phyloP scores from a whole-genome alignment of 176 grass and related monocot genomes.

The Neostapfia colusana region DNA sequence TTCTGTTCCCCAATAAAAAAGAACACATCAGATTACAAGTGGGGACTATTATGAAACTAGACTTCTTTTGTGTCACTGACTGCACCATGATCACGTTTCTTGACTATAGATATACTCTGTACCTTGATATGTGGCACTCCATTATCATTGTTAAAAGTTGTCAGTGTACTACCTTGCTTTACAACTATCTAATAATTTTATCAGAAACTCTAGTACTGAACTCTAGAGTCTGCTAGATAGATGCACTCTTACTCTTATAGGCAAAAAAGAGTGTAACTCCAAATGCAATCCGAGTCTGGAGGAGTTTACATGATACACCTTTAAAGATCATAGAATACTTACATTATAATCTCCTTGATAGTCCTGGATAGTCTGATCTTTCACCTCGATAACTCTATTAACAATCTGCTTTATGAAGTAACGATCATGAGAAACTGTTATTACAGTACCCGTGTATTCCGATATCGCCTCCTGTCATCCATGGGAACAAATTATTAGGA shows the following conservation, averaged over 20 bases:
- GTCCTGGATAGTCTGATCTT: conserved; percentile 74
- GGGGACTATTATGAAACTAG: background rate
- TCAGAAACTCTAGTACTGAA: background rate
- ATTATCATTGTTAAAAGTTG: background rate
- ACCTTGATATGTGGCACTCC: background rate
- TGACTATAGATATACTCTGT: background rate
- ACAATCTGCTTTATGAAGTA: conserved; percentile 98
- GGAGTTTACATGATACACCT: conserved; percentile 13
- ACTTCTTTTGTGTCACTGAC: background rate
- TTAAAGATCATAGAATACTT: conserved; percentile 38
- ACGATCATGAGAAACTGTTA: conserved; percentile 96
- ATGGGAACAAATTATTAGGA: conserved; percentile 28
- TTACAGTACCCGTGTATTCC: conserved; percentile 81
- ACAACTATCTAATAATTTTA: background rate
- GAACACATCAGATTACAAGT: background rate
- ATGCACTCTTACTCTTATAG: conserved; percentile 1
- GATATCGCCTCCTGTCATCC: conserved; percentile 88
- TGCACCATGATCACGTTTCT: background rate
- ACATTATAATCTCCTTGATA: conserved; percentile 98
- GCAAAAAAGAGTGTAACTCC: conserved; percentile 17
- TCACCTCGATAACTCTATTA: conserved; percentile 94
- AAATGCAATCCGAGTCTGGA: background rate
- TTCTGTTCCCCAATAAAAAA: conserved; percentile 4
- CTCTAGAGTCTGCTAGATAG: background rate
- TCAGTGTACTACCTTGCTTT: background rate